Conservation (phyloP, 2,329 filamentous ascomycete genomes). For the Beauveria sp. region DNA sequence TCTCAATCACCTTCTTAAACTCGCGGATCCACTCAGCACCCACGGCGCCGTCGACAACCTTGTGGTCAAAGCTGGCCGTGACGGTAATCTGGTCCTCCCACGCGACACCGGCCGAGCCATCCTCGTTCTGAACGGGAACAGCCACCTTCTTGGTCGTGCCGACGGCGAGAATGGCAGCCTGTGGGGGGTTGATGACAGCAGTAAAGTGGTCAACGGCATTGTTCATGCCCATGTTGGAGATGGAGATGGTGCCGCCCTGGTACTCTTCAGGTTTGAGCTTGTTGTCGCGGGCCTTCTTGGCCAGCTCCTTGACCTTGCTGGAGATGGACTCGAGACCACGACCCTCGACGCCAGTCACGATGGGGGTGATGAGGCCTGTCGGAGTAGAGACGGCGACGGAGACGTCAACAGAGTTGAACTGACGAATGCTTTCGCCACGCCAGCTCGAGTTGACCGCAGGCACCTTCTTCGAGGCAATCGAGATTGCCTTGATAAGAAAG, state of each 20-base stretch:
- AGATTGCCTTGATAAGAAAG: slow-evolving; percentile 96
- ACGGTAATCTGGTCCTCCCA: slow-evolving; percentile 98
- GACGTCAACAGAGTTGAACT: slow-evolving; percentile 89
- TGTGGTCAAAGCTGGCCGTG: slow-evolving; percentile 96
- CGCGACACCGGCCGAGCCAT: slow-evolving; percentile 65
- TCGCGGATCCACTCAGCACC: slow-evolving; percentile 95
- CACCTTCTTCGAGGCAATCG: slow-evolving; percentile 82
- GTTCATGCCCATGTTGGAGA: slow-evolving; percentile 99
- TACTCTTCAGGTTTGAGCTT: slow-evolving; percentile 99
- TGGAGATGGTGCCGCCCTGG: slow-evolving; percentile 97
- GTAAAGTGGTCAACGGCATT: slow-evolving; percentile 92
- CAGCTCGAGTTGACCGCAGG: slow-evolving; percentile 94
- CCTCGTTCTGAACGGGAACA: slow-evolving; percentile 75
- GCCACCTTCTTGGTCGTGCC: slow-evolving; percentile 95
- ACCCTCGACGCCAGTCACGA: slow-evolving; percentile 81
- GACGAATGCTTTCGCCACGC: slow-evolving; percentile 82
- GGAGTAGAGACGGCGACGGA: slow-evolving; percentile 94
- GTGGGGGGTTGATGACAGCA: slow-evolving; percentile 97
- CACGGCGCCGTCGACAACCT: slow-evolving; percentile 93
- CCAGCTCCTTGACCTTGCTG: slow-evolving; percentile 84
- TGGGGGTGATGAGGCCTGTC: slow-evolving; percentile 90
- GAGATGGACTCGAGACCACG: slow-evolving; percentile 88
- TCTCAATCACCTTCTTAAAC: slow-evolving; percentile 96
- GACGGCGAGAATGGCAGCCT: slow-evolving; percentile 89
- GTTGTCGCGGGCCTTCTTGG: slow-evolving; percentile 89